Evolutionary conservation across 75 land plant species (phyloP).

Genomic region (Adiantum capillusveneris): DNA sequence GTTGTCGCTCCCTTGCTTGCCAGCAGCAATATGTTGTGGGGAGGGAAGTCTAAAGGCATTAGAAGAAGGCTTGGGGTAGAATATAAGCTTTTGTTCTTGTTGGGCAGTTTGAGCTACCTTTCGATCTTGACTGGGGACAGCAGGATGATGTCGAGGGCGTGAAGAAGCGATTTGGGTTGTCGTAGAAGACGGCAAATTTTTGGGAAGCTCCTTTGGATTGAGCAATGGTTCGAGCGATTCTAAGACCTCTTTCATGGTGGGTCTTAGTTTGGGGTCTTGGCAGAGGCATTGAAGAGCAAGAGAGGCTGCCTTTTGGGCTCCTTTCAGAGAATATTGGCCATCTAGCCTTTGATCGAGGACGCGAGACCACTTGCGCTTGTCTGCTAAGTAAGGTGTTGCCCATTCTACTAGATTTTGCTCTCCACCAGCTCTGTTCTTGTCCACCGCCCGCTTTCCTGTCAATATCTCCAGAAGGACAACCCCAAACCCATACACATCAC

Average conservation of each 20-base stretch:
- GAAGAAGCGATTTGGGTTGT: no score
- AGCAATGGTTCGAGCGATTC: conserved; percentile 25
- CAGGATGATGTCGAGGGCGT: no score
- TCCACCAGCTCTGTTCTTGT: conserved; percentile 17
- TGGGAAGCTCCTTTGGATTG: conserved; percentile 16
- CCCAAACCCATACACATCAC: conserved; percentile 54
- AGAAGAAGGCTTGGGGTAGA: no score
- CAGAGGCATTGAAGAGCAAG: conserved; percentile 31
- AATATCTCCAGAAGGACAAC: conserved; percentile 47
- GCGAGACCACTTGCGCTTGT: conserved; percentile 27
- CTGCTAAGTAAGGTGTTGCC: conserved; percentile 30
- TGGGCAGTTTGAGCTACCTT: no score
- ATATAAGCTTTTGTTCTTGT: no score
- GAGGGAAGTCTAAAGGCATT: no score
- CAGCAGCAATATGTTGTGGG: no score
- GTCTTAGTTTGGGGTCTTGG: conserved; percentile 29
- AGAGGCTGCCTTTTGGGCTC: conserved; percentile 21
- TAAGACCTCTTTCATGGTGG: conserved; percentile 34
- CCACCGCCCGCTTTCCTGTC: conserved; percentile 35
- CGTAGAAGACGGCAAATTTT: no score
- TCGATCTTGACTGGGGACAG: no score
- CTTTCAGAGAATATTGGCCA: conserved; percentile 38
- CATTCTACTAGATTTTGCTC: conserved; percentile 49
- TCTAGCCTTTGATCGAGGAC: conserved; percentile 40
- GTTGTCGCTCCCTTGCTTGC: no score